These are phyloP conservation scores for Fraxinus sp. DNA, from an alignment of 305 asterid species.

Conservation along the genomic window DNA sequence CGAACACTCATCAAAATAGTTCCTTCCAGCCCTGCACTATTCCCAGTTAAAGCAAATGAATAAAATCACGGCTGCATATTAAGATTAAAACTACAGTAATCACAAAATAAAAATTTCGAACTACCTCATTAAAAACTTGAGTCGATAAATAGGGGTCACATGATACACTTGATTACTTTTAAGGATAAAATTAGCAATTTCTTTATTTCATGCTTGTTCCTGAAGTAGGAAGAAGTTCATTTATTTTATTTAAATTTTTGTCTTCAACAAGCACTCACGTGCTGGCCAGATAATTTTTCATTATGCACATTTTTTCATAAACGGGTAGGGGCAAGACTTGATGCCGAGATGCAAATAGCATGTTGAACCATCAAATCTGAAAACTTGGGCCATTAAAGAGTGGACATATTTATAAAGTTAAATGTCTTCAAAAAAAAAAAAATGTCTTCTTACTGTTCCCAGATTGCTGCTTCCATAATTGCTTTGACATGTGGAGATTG, in stretches of 20 bases:
- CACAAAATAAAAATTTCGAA: not conserved
- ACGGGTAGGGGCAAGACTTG: not conserved
- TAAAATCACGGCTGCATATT: not conserved
- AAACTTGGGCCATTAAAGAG: not conserved
- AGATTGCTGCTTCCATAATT: not conserved
- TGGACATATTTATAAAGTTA: not conserved
- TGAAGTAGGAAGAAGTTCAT: not conserved
- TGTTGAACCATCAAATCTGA: not conserved
- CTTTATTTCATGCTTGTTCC: not conserved
- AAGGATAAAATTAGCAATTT: not conserved
- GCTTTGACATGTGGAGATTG: not conserved
- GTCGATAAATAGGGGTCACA: not conserved
- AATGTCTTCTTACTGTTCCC: not conserved
- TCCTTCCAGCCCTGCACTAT: not conserved
- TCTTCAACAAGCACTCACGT: not conserved
- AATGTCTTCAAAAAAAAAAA: not conserved
- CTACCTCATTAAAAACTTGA: not conserved
- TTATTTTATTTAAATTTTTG: not conserved
- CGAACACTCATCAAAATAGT: conserved; percentile 9
- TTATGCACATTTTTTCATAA: not conserved
- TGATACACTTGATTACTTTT: not conserved
- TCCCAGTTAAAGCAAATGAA: conserved; percentile 25
- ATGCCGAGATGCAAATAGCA: not conserved
- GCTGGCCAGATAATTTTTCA: not conserved
- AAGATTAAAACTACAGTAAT: not conserved